Evolutionary conservation across 2,329 filamentous ascomycete species (phyloP), one percentile per base, ranked within the genome.

Genomic region (Lecanosticta acicola): DNA sequence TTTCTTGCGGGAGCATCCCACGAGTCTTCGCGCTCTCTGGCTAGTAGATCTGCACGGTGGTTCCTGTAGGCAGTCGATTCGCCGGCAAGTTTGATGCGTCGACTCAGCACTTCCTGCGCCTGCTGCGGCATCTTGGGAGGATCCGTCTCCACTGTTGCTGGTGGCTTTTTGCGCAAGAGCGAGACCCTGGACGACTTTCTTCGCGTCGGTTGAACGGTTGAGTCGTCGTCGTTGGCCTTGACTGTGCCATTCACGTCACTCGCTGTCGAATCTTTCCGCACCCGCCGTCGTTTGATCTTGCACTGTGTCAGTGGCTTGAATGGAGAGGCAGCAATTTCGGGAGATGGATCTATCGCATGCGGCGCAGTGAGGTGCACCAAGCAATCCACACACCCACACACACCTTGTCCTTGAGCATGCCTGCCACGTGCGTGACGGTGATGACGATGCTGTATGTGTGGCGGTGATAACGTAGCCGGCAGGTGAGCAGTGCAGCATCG

Each of bases 1-100:
- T 40, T 32, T 43, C 45, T 62, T 14, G 62, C 67, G 8, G 49
- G 43, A 20, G 51, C 55, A 53, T 72, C 64, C 70, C 70, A 73
- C 8, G 63, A 57, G 20, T 49, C 18, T 0, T 57, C 37, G 3
- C 57, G 47, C 49, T 72, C 69, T 2, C 38, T 38, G 13, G 49
- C 35, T 2, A 72, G 20, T 0, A 72, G 55, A 7, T 57, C 33
- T 19, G 48, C 24, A 17, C 35, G 35, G 5, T 19, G 35, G 5
- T 37, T 8, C 3, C 18, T 3, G 16, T 37, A 37, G n/a, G 14
- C 17, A 4, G 8, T 16, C 16, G 35, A 37, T 19, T 37, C 35
- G 35, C 16, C 35, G 11, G 17, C 35, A 18, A 37, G n/a, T 17
- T 37, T 37, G 35, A 37, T 18, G 11, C 19, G 35, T 5, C 18